Evolutionary conservation across 495 filamentous ascomycete species (phyloP), one percentile per base, ranked within the genome.

Genomic region (Penicillium ucsense): DNA sequence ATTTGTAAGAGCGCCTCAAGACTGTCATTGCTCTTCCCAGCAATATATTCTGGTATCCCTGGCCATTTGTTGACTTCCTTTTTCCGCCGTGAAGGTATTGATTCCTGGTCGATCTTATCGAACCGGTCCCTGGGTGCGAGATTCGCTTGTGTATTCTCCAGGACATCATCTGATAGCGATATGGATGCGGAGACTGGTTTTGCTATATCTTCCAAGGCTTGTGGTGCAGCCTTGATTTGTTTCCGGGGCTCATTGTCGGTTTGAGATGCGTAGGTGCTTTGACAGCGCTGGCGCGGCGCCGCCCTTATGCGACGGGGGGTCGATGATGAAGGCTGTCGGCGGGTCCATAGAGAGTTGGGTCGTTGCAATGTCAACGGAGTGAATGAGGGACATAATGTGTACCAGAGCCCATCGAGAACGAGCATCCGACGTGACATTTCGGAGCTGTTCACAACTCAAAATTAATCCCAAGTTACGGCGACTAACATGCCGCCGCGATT

Each of bases 301-400:
- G 39, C 29, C 39, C 9, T 10, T 30, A 30, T 31, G 57, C 12
- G 58, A 43, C 31, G 48, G 9, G 31, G 45, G 41, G 38, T 53
- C 29, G 40, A 42, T 10, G 28, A 47, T 29, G 36, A 47, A 45
- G 10, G 29, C 35, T 36, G 59, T 35, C 5, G 43, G 44, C 28
- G 42, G 29, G 9, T 43, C 7, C 54, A 31, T 27, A 56, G 38
- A 38, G 30, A 29, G 8, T 48, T 35, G 6, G 50, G 46, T 27
- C 50, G 51, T 47, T 36, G 45, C 20, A 68, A 37, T 7, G 50
- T 35, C 6, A 43, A 38, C 0, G 43, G 45, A 20, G 43, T 69
- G 47, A 81, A 71, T 41, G 75, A 79, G 34, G 81, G 83, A 63
- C 81, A 83, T 30, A 87, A 66, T 63, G 75, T 82, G 55, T 78